Evolutionary conservation across 129 eudicot species (phyloP), one percentile per base, ranked within the genome.

Genomic region (Flaveria brownii): DNA sequence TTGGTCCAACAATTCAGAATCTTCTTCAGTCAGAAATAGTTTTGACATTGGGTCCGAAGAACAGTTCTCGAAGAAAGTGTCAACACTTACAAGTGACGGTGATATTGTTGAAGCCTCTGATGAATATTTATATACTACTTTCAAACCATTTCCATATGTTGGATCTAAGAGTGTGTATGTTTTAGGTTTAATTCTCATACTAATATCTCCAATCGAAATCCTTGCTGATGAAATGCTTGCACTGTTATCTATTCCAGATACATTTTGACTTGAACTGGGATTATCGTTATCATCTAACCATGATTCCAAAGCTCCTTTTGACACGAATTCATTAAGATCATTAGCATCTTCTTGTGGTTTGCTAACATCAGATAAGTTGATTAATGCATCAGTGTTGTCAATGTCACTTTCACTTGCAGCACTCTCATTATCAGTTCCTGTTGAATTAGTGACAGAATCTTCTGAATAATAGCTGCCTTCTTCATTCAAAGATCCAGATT

Each of bases 281-380:
- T 61, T 86, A 74, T 90, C 98, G 74, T 66, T 84, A 71, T 90
- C 98, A 74, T 88, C 88, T 83, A 93, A 84, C 98, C 98, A 93
- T 68, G 98, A 89, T 80, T 93, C 98, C 65, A 93, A 78, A 80
- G 96, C 89, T 76, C 82, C 86, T 82, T 85, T 88, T 43, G 98
- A 88, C 83, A 92, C 80, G 46, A 92, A 74, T 46, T 85, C 96
- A 20, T 82, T 84, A 68, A 80, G 51, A 72, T 82, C 75, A 66
- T 71, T 69, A 65, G 73, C 79, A 72, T 45, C 72, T 72, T 87
- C 81, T 73, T 60, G 68, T 20, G 85, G 33, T 56, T 81, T 78
- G 16, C 81, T 80, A 60, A 76, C 86, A 79, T 93, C 97, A 68
- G 91, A 87, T 39, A 93, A 75, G 83, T 88, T 94, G 65, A 93